Evolutionary conservation across 148 eudicot species (phyloP).

Genomic region (Rhododendron ovatum): DNA sequence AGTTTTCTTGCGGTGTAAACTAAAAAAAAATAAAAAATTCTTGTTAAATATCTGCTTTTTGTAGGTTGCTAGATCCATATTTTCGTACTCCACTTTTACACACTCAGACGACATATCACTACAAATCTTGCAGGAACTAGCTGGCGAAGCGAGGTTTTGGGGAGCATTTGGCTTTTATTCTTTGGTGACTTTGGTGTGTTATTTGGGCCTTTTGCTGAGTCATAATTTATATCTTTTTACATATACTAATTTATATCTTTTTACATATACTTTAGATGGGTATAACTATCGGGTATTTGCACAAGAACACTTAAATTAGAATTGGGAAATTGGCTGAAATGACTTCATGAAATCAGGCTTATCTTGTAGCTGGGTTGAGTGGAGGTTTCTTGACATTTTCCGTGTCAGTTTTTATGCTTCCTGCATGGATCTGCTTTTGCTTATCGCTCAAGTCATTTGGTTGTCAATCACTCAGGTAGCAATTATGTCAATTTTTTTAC

Average conservation of each 20-base stretch:
- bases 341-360: slow-evolving; percentile 53
- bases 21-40: background rate
- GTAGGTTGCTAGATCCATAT: background rate
- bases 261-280: background rate
- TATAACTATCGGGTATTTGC: background rate
- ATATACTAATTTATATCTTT: background rate
- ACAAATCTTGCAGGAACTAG: slow-evolving; percentile 49
- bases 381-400: slow-evolving; percentile 76
- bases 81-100: background rate
- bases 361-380: slow-evolving; percentile 67
- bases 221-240: background rate
- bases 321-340: background rate
- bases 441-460: slow-evolving; percentile 39
- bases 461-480: slow-evolving; percentile 63
- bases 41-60: background rate
- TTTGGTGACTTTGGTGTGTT: slow-evolving; percentile 62
- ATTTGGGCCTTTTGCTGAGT: background rate
- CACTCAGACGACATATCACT: background rate
- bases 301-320: background rate
- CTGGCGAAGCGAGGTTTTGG: slow-evolving; percentile 73
- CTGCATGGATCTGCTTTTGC: slow-evolving; percentile 58
- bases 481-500: background rate
- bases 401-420: slow-evolving; percentile 64
- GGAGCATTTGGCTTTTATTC: slow-evolving; percentile 92
- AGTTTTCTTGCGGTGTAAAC: background rate